Evolutionary conservation across 73 alveolate genomes (phyloP), one percentile per base, ranked within the genome.

Genomic region (Blepharisma japonicum): DNA sequence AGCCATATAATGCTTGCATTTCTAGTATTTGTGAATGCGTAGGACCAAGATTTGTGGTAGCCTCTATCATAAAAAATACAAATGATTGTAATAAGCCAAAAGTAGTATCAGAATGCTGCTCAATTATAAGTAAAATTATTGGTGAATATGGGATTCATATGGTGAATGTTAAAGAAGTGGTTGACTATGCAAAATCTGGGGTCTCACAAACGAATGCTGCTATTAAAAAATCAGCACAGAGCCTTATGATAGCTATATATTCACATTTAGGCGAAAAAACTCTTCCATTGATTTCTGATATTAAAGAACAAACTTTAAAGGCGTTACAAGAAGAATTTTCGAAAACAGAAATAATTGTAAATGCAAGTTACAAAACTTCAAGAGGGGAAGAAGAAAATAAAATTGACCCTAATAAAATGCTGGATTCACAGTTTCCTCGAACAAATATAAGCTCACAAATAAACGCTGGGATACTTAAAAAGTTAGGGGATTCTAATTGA

Each of bases 401-500:
- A 23, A 6, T 50, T 7, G 79, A 49, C 53, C 82, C 79, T 66
- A 88, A 89, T n/a, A 74, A 66, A 61, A 85, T 81, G 45, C 83
- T 78, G 49, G 87, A 79, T 55, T 95, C 85, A 46, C 82, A 82
- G 48, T 55, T 91, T 45, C 98, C 98, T 39, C 79, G 97, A 77
- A 71, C 78, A 20, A 95, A 93, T 80, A 88, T 93, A 50, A 56
- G 91, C 39, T 88, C 88, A 76, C 78, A 82, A 71, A 71, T 93
- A 74, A 81, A 84, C 27, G 85, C 92, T 6, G 86, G 83, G 56
- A 45, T 88, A 55, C 77, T 93, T 68, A 87, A 87, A 45, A 84
- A 79, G 79, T 88, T 93, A 56, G 86, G 79, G n/a, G 92, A 89
- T 74, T 83, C 87, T 49, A 88, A 90, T 81, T 93, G 98, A 97